Base-by-base conservation (phyloP, 164 flowering plant species). In the Chimonanthus praecox region DNA sequence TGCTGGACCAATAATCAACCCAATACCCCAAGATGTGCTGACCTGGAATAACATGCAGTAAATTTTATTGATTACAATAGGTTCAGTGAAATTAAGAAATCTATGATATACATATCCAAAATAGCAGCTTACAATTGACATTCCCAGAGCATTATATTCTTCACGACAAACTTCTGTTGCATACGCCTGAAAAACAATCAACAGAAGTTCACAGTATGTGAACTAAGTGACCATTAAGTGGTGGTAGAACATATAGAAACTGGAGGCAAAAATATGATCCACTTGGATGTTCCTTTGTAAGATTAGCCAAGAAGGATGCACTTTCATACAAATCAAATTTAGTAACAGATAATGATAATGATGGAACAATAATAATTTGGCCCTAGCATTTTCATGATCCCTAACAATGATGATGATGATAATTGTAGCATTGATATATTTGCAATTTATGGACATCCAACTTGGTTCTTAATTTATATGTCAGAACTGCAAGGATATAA, bases 1-100 rank as follows among this genome's bases (percentile, higher is more conserved):
- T 61, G 94, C 89, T 18, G 94, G 94, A 46, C 94, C 94, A 76
- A 89, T 76, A 64, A 89, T 77, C 76, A 89, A 71, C 11, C 94
- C 94, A 5, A 88, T 74, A 44, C 90, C 91, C 90, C 90, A 84
- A 54, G 89, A 70, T 21, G 90, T 86, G 72, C 88, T 85, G 44
- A 87, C 66, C 94, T 89, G 85, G 45, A 73, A 44, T 78, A 10
- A 45, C 58, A 71, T 51, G 13, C 15, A n/a, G n/a, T 15, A 15
- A 76, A 46, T 48, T 46, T 16, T n/a, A 8, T 6, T 50, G 7
- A 11, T 10, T 51, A 13, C 50, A 33, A 33, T 33, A 33, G 1
- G 33, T 33, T 33, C 16, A 33, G 9, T 0, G 4, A 0, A 11
- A 49, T 10, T 15, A 73, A 18, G 15, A 16, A 7, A 9, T 20